Conservation (phyloP, 768 basidiomycete genomes). For the Holtermannia corniformis region DNA sequence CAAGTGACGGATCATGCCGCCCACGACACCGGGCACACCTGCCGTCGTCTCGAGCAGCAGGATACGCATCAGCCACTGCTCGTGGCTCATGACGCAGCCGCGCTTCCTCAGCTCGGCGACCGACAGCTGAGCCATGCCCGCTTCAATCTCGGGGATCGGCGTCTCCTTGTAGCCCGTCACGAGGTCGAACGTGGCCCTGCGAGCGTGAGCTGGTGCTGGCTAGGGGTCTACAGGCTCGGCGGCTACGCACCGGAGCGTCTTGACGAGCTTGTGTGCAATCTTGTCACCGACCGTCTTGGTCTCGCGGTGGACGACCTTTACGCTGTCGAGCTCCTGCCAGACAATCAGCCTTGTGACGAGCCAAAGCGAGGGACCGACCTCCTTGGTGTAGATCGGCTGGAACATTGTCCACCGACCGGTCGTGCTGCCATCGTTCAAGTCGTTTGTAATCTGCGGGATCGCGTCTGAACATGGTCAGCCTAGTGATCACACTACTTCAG, state of each 20-base stretch:
- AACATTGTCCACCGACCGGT: slow-evolving; percentile 66
- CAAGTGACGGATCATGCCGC: slow-evolving; percentile 60
- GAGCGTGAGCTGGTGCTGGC: neutral
- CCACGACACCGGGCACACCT: slow-evolving; percentile 87
- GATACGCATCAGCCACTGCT: slow-evolving; percentile 59
- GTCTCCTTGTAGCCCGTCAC: slow-evolving; percentile 77
- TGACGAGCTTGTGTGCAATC: slow-evolving; percentile 58
- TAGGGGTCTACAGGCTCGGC: neutral
- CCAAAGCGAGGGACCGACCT: slow-evolving; percentile 47
- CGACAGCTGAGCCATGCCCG: slow-evolving; percentile 47
- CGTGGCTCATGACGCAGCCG: slow-evolving; percentile 63
- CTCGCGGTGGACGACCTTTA: slow-evolving; percentile 56
- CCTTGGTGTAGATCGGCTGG: slow-evolving; percentile 73
- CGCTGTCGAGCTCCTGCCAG: slow-evolving; percentile 49
- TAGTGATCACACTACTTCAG: neutral
- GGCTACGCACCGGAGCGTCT: slow-evolving; percentile 33
- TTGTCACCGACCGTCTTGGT: slow-evolving; percentile 63
- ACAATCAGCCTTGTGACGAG: slow-evolving; percentile 55
- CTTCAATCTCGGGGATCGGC: slow-evolving; percentile 43
- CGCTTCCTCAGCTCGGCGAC: slow-evolving; percentile 62
- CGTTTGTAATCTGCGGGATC: slow-evolving; percentile 6
- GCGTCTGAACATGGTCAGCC: slow-evolving; percentile 6
- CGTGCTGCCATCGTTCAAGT: slow-evolving; percentile 22
- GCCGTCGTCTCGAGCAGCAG: slow-evolving; percentile 79
- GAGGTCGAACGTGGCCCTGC: slow-evolving; percentile 65